Evolutionary conservation across 2,329 filamentous ascomycete species (phyloP), one percentile per base, ranked within the genome.

Genomic region (Cladosporium oxysporum): DNA sequence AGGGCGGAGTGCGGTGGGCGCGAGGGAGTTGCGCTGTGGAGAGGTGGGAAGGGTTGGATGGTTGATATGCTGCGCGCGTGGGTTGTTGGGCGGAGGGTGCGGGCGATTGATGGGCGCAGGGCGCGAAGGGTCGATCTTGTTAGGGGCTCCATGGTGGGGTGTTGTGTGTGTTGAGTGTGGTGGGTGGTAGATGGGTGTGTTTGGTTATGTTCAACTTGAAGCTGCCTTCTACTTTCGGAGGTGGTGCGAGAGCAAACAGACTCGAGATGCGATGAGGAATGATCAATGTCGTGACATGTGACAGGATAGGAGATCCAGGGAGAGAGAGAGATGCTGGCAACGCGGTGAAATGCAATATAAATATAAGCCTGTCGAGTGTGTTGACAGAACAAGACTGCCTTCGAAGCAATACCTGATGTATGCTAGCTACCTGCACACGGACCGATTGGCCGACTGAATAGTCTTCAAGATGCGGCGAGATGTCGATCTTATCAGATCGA

Each of bases 1-100:
- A 81, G 75, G 69, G 79, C 80, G 68, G 77, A 75, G 65, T 69
- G 74, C 4, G 79, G 75, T 21, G 72, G 73, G 55, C 55, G 55
- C 1, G 55, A 28, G 14, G 33, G 26, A 11, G 67, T 71, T 47
- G 70, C 70, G 68, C 69, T 70, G 69, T 69, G 66, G 10, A 67
- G 70, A 29, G 71, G 67, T 37, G 71, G 69, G 21, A 69, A 72
- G 50, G 71, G 67, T 44, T 72, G 70, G 21, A 68, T 61, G 33
- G 59, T 66, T 29, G 70, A 66, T 33, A 72, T 68, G 35, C 67
- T 37, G 49, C 67, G 66, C 37, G 18, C 7, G 37, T 41, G 37
- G 18, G 18, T 5, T 4, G 37, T 41, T 41, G 37, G 5, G 35
- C 35, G 35, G 5, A 64, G n/a, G 23, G 47, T 57, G 70, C 59